Base-by-base conservation (phyloP, 2,329 filamentous ascomycete species). In the Lachnum nothofagi region DNA sequence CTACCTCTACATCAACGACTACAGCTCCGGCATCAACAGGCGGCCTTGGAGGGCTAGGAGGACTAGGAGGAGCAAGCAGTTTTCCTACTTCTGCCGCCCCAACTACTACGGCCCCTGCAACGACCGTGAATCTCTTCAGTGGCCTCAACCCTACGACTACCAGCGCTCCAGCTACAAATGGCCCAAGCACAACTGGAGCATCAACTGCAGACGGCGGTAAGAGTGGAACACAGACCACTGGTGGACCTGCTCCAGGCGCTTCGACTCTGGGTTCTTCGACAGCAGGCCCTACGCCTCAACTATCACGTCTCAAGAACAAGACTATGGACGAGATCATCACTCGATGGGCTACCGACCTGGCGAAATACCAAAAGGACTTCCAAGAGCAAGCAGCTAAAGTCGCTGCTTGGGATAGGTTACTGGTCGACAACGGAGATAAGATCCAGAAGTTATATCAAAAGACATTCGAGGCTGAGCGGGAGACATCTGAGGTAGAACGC, bases 291-390 rank as follows among this genome's bases (percentile, higher is more conserved):
- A 74, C 84, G 2, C 91, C 93, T 14, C 85, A 90, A 49, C 82
- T 94, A 62, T 93, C 91, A 3, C 85, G 93, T 23, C 76, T 98
- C 31, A 95, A 95, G 75, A 95, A 96, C 70, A 97, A 95, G 72
- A 95, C 91, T 0, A 96, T 98, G 87, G 93, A 98, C 64, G 93
- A 98, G 67, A 96, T 98, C 56, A 90, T 98, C 57, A 96, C 89
- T 3, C 83, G 90, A 25, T 98, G 93, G 93, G 93, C 93, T 2
- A 89, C 90, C 0, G 93, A 97, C 64, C 75, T 98, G 42, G 86
- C 90, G 45, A 94, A 95, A 64, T 96, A 98, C 65, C 91, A 97
- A 64, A 95, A 95, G 67, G 89, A 95, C 51, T 98, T 97, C 72
- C 90, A 94, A 65, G 79, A 85, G 27, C 90, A 97, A 67, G 91